Conservation (phyloP, 441 rosid species). For the Omphalea diandra region DNA sequence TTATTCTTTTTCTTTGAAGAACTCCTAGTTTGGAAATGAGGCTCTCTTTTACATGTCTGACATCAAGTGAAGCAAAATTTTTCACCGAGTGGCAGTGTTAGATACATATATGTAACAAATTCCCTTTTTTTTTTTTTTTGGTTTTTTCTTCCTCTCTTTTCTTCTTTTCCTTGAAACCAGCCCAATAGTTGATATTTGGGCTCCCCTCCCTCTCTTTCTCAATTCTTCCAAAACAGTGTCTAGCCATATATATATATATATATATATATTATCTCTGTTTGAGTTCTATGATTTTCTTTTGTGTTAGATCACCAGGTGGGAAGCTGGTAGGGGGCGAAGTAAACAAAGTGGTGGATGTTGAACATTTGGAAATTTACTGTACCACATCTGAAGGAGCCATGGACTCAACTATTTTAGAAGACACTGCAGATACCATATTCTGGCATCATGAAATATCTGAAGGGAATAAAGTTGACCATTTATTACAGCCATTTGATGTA, state of each 20-base stretch:
- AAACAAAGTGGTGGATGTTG: constrained; percentile 63
- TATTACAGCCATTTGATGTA: constrained; percentile 63
- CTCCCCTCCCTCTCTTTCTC: background rate
- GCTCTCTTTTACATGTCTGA: background rate
- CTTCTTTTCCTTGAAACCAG: background rate
- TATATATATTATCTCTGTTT: constrained; percentile 1
- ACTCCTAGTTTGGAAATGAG: constrained; percentile 1
- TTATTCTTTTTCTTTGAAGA: background rate
- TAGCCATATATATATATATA: background rate
- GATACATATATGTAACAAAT: background rate
- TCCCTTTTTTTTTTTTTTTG: background rate
- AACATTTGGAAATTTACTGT: constrained; percentile 80
- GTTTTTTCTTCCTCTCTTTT: too few relatives aligned
- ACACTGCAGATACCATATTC: constrained; percentile 35
- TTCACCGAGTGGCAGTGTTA: background rate
- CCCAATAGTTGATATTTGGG: background rate
- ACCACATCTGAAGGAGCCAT: constrained; percentile 41
- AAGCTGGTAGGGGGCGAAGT: constrained; percentile 64
- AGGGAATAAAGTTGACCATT: constrained; percentile 44
- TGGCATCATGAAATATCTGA: constrained; percentile 42
- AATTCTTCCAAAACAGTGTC: background rate
- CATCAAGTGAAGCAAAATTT: background rate
- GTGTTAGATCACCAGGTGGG: constrained; percentile 43
- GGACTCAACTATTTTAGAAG: constrained; percentile 37
- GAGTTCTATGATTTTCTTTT: constrained; percentile 2